Base-by-base conservation (phyloP, 1,139 yeast genomes). In the Maudiozyma humilis region DNA sequence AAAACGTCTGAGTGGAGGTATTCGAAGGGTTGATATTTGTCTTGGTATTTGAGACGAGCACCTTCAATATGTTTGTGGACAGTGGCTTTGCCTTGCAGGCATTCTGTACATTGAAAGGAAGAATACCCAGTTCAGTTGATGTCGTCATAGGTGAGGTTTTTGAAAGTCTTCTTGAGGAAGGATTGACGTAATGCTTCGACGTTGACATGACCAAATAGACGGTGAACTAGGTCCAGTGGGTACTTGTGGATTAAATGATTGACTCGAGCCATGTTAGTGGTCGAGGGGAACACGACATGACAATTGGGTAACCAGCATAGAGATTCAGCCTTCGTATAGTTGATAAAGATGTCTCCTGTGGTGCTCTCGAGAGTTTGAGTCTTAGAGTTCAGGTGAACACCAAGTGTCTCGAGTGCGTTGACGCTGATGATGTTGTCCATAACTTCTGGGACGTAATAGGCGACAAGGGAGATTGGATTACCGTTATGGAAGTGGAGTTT, bases 1-100 rank as follows among this genome's bases (percentile, higher is more conserved):
- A 35, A 35, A n/a, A 35, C 10, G 16, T 20, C 38, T n/a, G 38
- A 35, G 12, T 35, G 38, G 3, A 35, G 10, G 15, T 35, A 35
- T 18, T 35, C 29, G 14, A 35, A 20, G 4, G 38, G 25, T 23
- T 35, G 2, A 6, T 35, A 35, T 2, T 12, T 3, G 13, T 17
- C 16, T 18, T 35, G 31, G 16, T 35, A 35, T n/a, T 35, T 19
- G 16, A 35, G 14, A 10, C 38, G 14, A 2, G 31, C 14, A 12
- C 38, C 38, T 12, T n/a, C 38, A 3, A 17, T 18, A 16, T 35
- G 38, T 13, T 35, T 35, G 7, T 35, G 38, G 15, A n/a, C 16
- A 2, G n/a, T 15, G 3, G 13, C 10, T 18, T 35, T 35, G 8
- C 38, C 38, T 13, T 35, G 38, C 14, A 12, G 15, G 14, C 31